Conservation (phyloP, 2,329 filamentous ascomycete species). For the Cytospora leucostoma region DNA sequence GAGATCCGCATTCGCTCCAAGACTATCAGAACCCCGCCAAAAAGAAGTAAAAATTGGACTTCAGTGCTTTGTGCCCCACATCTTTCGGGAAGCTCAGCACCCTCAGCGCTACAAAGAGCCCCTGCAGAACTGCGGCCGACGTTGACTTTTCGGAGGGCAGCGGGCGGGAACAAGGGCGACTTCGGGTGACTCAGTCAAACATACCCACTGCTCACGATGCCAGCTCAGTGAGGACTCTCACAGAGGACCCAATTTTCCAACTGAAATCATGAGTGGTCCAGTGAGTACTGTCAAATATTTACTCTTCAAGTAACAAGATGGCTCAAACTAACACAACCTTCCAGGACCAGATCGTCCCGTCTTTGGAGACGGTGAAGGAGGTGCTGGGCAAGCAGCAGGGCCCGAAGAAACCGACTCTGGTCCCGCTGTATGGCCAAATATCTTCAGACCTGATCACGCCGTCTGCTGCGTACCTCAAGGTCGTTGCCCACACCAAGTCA, state of each 20-base stretch:
- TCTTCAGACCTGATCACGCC: conserved; percentile 92
- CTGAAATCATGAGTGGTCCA: conserved; percentile 26
- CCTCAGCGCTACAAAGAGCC: neutral
- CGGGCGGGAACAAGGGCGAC: neutral
- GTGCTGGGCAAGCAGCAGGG: conserved; percentile 43
- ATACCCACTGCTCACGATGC: conserved; percentile 9
- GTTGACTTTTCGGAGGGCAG: neutral
- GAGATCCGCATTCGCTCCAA: neutral
- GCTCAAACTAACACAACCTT: conserved; percentile 37
- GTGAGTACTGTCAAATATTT: conserved; percentile 22
- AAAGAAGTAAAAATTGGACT: neutral
- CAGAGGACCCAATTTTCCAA: conserved; percentile 14
- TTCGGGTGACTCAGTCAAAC: conserved; percentile 27
- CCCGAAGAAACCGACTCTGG: conserved; percentile 60
- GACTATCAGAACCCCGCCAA: neutral
- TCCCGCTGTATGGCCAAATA: conserved; percentile 78
- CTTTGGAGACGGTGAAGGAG: conserved; percentile 48
- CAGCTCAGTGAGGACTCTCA: conserved; percentile 15
- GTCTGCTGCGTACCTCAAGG: conserved; percentile 91
- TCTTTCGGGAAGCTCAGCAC: neutral
- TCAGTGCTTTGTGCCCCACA: conserved; percentile 2
- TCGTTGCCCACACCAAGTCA: conserved; percentile 72
- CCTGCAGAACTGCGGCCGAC: neutral
- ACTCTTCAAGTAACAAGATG: conserved; percentile 23
- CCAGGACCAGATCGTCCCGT: conserved; percentile 41